Conservation (phyloP, 306 rosid species). For the Medicago arabica region DNA sequence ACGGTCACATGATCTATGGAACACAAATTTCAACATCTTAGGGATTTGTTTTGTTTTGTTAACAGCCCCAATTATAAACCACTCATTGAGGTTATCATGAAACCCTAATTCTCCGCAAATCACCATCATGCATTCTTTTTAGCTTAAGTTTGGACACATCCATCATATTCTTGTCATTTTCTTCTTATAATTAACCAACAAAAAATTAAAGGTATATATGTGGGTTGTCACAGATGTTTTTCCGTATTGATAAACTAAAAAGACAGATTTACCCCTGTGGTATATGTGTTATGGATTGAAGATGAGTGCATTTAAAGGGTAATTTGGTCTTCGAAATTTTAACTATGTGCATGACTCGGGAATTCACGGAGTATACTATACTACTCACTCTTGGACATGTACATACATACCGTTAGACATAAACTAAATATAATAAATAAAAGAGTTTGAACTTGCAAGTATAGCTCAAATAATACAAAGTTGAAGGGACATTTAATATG, state of each 20-base stretch:
- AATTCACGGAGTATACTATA: no score
- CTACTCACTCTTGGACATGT: no score
- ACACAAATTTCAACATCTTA: conserved; percentile 58
- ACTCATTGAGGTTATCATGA: conserved; percentile 58
- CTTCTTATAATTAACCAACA: conserved; percentile 45
- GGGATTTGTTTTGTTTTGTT: conserved; percentile 58
- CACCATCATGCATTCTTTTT: conserved; percentile 59
- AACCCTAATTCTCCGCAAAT: conserved; percentile 63
- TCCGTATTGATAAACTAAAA: conserved; percentile 35
- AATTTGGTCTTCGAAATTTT: conserved; percentile 41
- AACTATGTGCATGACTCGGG: no score
- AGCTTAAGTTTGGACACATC: conserved; percentile 46
- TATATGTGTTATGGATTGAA: neutral
- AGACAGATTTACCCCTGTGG: conserved; percentile 43
- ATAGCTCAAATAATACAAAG: no score
- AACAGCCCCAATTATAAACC: conserved; percentile 53
- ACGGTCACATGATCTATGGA: conserved; percentile 55
- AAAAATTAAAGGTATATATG: conserved; percentile 48
- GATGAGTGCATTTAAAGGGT: conserved; percentile 29
- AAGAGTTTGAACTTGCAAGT: no score
- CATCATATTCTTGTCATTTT: conserved; percentile 49
- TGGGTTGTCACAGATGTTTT: conserved; percentile 41
- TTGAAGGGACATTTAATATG: no score
- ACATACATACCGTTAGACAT: no score
- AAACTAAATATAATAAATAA: no score